Evolutionary conservation across 106 monocot genomes (phyloP).

Genomic region (Vanilla planifolia): DNA sequence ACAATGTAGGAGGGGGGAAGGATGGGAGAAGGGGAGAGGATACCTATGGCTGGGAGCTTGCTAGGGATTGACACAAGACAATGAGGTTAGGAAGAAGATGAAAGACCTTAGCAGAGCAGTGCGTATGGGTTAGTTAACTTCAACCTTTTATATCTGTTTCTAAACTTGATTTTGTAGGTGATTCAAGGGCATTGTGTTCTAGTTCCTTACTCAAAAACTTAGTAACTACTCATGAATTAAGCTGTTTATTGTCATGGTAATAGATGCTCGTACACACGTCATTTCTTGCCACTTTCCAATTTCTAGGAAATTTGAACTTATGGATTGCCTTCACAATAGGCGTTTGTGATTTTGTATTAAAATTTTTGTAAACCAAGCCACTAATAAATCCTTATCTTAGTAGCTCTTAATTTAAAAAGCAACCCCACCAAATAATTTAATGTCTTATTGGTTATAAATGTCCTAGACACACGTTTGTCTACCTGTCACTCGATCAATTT

Average conservation of each 20-base stretch:
- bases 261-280: no score
- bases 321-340: neutral
- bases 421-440: neutral
- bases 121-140: no score
- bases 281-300: no score
- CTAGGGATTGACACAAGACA: no score
- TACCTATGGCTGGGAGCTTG: no score
- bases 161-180: neutral
- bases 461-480: neutral
- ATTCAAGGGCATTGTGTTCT: neutral
- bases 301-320: no score
- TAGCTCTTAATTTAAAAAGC: neutral
- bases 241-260: neutral
- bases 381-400: neutral
- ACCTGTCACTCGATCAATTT: neutral
- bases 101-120: no score
- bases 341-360: neutral
- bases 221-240: no score
- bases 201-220: neutral
- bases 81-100: no score
- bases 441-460: neutral
- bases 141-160: neutral
- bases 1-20: no score
- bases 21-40: no score
- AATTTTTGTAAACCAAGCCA: no score